Conservation (phyloP, 495 filamentous ascomycete species). For the Bathelium albidoporum region DNA sequence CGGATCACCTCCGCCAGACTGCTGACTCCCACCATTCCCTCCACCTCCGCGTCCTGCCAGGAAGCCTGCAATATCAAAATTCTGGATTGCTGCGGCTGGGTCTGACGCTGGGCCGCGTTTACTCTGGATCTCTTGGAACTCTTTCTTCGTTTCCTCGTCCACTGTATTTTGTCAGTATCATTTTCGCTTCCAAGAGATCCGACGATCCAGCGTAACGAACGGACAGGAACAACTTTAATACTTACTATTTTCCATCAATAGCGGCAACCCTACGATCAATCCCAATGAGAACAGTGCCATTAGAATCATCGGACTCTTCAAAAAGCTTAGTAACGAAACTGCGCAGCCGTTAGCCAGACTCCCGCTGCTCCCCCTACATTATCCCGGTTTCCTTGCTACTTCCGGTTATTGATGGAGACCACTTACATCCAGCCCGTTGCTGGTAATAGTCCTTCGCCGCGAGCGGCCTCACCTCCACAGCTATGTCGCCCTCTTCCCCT, state of each 20-base stretch:
- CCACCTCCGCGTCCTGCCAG: slow-evolving; percentile 47
- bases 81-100: slow-evolving; percentile 36
- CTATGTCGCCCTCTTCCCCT: slow-evolving; percentile 17
- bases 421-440: slow-evolving; percentile 63
- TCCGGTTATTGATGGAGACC: not conserved
- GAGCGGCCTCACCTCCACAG: slow-evolving; percentile 51
- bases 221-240: slow-evolving; percentile 18
- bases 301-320: slow-evolving; percentile 93
- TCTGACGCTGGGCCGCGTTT: slow-evolving; percentile 42
- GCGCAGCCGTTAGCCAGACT: slow-evolving; percentile 8
- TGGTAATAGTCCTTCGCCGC: slow-evolving; percentile 62
- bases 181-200: not conserved
- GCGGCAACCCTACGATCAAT: slow-evolving; percentile 81
- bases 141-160: slow-evolving; percentile 86
- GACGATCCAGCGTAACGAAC: not conserved
- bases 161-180: slow-evolving; percentile 42
- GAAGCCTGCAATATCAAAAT: slow-evolving; percentile 81
- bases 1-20: not conserved
- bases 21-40: not conserved
- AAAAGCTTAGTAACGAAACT: slow-evolving; percentile 50
- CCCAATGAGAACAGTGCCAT: slow-evolving; percentile 71
- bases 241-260: slow-evolving; percentile 91
- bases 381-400: not conserved
- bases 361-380: not conserved
- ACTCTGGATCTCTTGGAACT: slow-evolving; percentile 85